Evolutionary conservation across 2,329 filamentous ascomycete species (phyloP), one percentile per base, ranked within the genome.

Genomic region (Trichoderma sp.): DNA sequence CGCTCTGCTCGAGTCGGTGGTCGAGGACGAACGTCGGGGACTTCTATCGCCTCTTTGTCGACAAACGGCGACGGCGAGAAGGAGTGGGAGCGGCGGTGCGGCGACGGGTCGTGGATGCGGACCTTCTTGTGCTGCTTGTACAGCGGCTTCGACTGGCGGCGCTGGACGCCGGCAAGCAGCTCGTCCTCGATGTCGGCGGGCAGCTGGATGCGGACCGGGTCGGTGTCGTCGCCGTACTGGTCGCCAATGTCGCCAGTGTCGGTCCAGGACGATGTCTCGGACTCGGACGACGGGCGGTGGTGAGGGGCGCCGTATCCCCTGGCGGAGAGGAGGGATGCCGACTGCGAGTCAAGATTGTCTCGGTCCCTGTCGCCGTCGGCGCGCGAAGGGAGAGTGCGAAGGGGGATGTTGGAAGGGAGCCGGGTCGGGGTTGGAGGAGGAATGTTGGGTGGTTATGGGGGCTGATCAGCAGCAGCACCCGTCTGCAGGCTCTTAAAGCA

Each of bases 201-300:
- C 67, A 94, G 82, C 72, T 86, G 88, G 71, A 88, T 85, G 71
- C 86, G 88, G 71, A 96, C 83, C 66, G 92, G 91, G 76, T 97
- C 92, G 78, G 94, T 88, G 74, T 88, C 88, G 81, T 91, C 89
- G 73, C 87, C 90, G 72, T 93, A 84, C 83, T 96, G 94, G 81
- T 97, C 94, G 74, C 92, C 92, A 73, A 98, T 87, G 79, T 98
- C 95, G 74, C 93, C 94, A 51, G 94, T 97, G 78, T 97, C 93
- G 75, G 91, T 93, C 93, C 92, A 97, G 72, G 91, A 87, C 66
- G 89, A 87, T 67, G 89, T 92, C 68, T 81, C 80, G 77, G 91
- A 91, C 73, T 82, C 83, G 73, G 83, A 84, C 73, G 79, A 78
- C 70, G 76, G 65, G 70, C 81, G 84, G 75, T 79, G 77, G 74